These are phyloP conservation scores for Epithele typhae DNA, from an alignment of 768 basidiomycete species.

Conservation along the genomic window DNA sequence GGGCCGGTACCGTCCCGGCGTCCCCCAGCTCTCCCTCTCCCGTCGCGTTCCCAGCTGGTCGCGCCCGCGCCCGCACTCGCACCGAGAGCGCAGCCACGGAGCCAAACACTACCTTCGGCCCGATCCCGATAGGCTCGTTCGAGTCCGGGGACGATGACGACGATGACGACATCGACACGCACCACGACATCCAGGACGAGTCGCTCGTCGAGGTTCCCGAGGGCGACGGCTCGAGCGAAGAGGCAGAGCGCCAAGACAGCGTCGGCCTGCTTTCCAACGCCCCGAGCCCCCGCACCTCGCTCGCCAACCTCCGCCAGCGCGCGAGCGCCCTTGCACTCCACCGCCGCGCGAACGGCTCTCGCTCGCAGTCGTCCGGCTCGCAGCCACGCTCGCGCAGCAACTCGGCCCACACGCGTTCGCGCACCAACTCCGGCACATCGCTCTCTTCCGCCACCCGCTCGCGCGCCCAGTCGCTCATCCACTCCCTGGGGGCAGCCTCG, in stretches of 20 bases:
- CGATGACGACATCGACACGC: slow-evolving; percentile 15
- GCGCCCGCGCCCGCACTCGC: slow-evolving; percentile 21
- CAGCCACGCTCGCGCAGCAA: slow-evolving; percentile 53
- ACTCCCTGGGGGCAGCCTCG: slow-evolving; percentile 57
- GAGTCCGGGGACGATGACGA: slow-evolving; percentile 20
- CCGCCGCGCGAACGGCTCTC: slow-evolving; percentile 32
- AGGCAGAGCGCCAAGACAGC: slow-evolving; percentile 58
- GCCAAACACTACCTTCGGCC: slow-evolving; percentile 23
- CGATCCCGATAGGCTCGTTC: slow-evolving; percentile 19
- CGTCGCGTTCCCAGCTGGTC: slow-evolving; percentile 27
- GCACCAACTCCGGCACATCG: slow-evolving; percentile 24
- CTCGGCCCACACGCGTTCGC: slow-evolving; percentile 35
- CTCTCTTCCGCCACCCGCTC: slow-evolving; percentile 45
- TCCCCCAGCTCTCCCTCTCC: slow-evolving; percentile 35
- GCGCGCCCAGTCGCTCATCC: slow-evolving; percentile 63
- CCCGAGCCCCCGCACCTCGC: slow-evolving; percentile 47
- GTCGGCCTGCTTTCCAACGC: slow-evolving; percentile 50
- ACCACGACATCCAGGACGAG: slow-evolving; percentile 28
- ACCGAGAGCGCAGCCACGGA: slow-evolving; percentile 23
- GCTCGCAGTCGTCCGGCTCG: slow-evolving; percentile 36
- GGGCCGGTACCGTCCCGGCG: slow-evolving; percentile 35
- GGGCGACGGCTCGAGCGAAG: slow-evolving; percentile 52
- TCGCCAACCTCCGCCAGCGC: slow-evolving; percentile 37
- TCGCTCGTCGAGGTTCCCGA: slow-evolving; percentile 35
- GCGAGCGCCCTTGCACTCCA: slow-evolving; percentile 32